These are phyloP conservation scores for Didymella glomerata DNA, from an alignment of 2,329 filamentous ascomycete genomes.

Conservation along the genomic window DNA sequence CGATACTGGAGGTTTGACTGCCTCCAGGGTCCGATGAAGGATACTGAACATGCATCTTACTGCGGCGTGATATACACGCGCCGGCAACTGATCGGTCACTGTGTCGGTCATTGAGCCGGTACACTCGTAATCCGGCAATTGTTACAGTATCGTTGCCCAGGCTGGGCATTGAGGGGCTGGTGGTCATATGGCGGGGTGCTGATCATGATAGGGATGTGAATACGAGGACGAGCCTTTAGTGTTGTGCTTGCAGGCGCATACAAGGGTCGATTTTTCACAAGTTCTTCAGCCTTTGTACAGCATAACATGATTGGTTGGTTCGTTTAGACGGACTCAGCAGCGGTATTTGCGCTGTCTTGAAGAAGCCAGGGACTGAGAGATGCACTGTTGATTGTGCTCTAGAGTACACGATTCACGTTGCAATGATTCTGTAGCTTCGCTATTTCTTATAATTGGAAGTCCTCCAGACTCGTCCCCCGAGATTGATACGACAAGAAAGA, in stretches of 20 bases:
- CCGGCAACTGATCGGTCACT: slow-evolving; percentile 14
- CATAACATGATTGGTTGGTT: no score
- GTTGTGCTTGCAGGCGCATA: no score
- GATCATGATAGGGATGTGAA: background rate
- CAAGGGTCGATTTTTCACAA: no score
- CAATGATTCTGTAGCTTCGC: no score
- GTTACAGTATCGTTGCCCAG: slow-evolving; percentile 21
- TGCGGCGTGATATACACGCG: slow-evolving; percentile 1
- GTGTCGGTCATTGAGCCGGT: slow-evolving; percentile 10
- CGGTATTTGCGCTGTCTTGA: no score
- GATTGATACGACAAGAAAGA: no score
- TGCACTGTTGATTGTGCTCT: no score
- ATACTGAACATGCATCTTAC: background rate
- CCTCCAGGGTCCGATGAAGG: background rate
- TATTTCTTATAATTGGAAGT: background rate
- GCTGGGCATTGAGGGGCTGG: slow-evolving; percentile 37
- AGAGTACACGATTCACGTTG: no score
- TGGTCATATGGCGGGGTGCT: slow-evolving; percentile 1
- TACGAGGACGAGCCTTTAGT: background rate
- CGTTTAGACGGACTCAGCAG: no score
- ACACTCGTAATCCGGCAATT: slow-evolving; percentile 10
- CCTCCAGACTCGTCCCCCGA: no score
- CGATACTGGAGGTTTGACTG: background rate
- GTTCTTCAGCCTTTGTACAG: no score
- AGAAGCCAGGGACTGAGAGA: no score